Evolutionary conservation across 2,329 filamentous ascomycete species (phyloP), one percentile per base, ranked within the genome.

Genomic region (Didymella keratinophila): DNA sequence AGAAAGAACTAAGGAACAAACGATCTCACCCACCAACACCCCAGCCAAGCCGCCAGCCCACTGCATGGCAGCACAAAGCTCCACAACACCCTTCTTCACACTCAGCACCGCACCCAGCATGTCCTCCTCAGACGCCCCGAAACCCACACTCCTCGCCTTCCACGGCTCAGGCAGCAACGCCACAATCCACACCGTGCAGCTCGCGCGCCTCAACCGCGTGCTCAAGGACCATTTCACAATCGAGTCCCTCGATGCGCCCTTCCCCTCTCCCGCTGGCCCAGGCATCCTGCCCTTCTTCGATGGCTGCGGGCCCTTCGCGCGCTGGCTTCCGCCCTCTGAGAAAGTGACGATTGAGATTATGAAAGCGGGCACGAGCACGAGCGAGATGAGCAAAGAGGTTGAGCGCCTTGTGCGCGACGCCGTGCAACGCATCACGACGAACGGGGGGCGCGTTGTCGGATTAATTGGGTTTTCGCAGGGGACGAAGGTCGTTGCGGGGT

Each of bases 201-300:
- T 75, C 7, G 73, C 73, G 12, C 68, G 75, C 11, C 54, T 77
- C 23, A 63, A 55, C 10, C 56, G 69, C 10, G 42, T 67, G 2
- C 47, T 76, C 10, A 68, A 64, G 47, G 56, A 61, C 1, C 45
- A 71, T 28, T 75, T 76, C 32, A 52, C 70, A 1, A 47, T 76
- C 23, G 67, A 71, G 27, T 56, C 49, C 32, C 43, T 73, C 6
- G 61, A 72, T 54, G 74, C 67, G 1, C 73, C 74, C 18, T 75
- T 73, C 60, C 63, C 69, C 44, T 71, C 68, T n/a, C 59, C 69
- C 51, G 66, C 74, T 0, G 74, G 74, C 46, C 74, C 74, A 4
- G 74, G 74, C 1, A 56, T 77, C 49, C 72, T 77, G 41, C 74
- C 74, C 36, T 75, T 76, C 63, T 77, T 77, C 63, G 74, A 76